Evolutionary conservation across 2,329 filamentous ascomycete genomes (phyloP).

Genomic region (Xylariaceae sp.): DNA sequence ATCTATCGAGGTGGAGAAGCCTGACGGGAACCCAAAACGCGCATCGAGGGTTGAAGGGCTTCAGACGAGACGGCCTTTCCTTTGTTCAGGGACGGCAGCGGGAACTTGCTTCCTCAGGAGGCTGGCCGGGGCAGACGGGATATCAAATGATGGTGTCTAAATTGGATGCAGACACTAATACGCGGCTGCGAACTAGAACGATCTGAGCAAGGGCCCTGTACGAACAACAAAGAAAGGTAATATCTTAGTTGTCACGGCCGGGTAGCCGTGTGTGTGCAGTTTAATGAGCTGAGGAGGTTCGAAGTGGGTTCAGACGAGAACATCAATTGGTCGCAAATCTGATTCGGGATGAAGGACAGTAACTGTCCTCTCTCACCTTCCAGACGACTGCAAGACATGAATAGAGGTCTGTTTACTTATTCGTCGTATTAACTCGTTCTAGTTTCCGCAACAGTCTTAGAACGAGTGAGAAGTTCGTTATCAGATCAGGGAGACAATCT

Average conservation of each 20-base stretch:
- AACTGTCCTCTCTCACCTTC: conserved; percentile 27
- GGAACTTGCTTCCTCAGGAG: conserved; percentile 33
- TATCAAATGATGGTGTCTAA: conserved; percentile 22
- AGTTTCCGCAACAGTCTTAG: conserved; percentile 24
- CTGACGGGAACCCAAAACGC: conserved; percentile 27
- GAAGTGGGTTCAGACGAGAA: conserved; percentile 26
- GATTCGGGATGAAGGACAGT: conserved; percentile 24
- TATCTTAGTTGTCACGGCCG: conserved; percentile 32
- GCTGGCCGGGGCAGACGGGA: conserved; percentile 28
- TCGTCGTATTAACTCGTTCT: conserved; percentile 20
- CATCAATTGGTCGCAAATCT: conserved; percentile 19
- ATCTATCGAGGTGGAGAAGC: conserved; percentile 26
- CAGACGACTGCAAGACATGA: conserved; percentile 31
- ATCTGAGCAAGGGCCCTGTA: conserved; percentile 28
- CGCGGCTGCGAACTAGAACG: conserved; percentile 29
- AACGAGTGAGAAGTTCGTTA: conserved; percentile 15
- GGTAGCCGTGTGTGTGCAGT: conserved; percentile 24
- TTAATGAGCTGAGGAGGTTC: conserved; percentile 27
- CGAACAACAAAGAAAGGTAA: conserved; percentile 37
- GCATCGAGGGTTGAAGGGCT: conserved; percentile 30
- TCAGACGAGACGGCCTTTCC: conserved; percentile 36
- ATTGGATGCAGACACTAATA: conserved; percentile 23
- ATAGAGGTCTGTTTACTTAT: conserved; percentile 23
- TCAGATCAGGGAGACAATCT: conserved; percentile 8
- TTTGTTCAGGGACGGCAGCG: conserved; percentile 35